Evolutionary conservation across 345 rosid species (phyloP).

Genomic region (Alliaria petiolata): DNA sequence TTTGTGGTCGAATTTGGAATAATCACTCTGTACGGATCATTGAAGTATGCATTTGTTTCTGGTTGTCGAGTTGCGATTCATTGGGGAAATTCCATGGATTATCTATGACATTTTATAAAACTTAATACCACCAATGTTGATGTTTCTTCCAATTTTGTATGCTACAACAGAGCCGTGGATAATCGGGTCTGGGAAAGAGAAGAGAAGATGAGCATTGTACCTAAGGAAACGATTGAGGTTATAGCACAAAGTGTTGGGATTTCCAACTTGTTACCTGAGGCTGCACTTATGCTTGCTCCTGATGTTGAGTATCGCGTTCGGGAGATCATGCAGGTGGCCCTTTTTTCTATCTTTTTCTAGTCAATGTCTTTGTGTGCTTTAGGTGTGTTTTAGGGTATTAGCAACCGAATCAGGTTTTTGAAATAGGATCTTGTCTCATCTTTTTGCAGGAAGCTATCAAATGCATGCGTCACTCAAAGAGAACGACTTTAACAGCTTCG

Average conservation of each 20-base stretch:
- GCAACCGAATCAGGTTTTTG: not conserved
- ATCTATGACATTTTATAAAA: not conserved
- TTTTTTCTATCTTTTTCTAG: too few relatives aligned
- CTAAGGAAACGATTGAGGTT: constrained; percentile 87
- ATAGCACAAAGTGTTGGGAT: constrained; percentile 86
- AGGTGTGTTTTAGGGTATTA: not conserved
- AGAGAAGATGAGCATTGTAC: constrained; percentile 68
- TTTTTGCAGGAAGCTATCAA: constrained; percentile 76
- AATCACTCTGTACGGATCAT: not conserved
- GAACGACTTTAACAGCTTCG: constrained; percentile 62
- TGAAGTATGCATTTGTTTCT: not conserved
- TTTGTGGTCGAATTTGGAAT: not conserved
- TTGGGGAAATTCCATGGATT: not conserved
- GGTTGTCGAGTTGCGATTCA: not conserved
- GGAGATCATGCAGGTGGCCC: constrained; percentile 79
- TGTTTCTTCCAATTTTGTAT: not conserved
- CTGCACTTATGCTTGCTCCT: constrained; percentile 81
- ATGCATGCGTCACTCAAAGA: constrained; percentile 93
- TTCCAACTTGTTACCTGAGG: constrained; percentile 62
- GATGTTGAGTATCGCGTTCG: constrained; percentile 94
- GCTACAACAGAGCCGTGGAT: not conserved
- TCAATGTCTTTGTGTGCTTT: constrained; percentile 5
- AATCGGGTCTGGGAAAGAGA: constrained; percentile 4
- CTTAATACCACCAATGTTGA: too few relatives aligned
- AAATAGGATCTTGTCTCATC: not conserved